Evolutionary conservation across 2,329 filamentous ascomycete genomes (phyloP).

Genomic region (Metarhizium guizhouense): DNA sequence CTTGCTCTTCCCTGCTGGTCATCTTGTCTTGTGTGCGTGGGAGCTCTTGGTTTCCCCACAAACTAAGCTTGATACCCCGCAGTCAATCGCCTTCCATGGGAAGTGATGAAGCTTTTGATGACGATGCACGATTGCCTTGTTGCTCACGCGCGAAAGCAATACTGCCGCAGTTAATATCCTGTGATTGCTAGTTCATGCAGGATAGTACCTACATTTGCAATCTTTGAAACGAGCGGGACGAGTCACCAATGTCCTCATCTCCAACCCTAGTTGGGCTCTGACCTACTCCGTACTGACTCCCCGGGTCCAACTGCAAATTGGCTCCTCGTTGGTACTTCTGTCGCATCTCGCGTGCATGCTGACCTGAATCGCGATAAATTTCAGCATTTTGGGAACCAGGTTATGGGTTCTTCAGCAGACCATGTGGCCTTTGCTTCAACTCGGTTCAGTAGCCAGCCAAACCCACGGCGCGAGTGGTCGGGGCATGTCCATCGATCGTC

Average conservation of each 20-base stretch:
- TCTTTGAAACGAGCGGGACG: no score
- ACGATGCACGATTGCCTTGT: no score
- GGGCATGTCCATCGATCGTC: not conserved
- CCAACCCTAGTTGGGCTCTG: no score
- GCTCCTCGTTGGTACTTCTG: not conserved
- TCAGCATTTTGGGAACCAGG: not conserved
- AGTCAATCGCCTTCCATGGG: no score
- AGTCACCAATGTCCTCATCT: no score
- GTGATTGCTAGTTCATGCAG: not conserved
- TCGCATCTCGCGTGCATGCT: slow-evolving; percentile 2
- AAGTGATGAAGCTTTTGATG: not conserved
- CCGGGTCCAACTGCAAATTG: not conserved
- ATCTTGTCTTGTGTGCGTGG: not conserved
- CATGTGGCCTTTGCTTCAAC: no score
- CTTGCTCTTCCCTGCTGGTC: not conserved
- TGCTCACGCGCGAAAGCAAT: no score
- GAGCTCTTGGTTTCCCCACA: not conserved
- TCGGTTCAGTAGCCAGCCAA: no score
- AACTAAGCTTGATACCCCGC: not conserved
- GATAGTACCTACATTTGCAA: not conserved
- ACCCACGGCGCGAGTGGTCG: no score
- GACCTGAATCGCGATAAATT: not conserved
- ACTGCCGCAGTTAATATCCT: not conserved
- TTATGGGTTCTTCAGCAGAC: not conserved
- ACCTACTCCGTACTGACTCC: not conserved